phyloP scores from a whole-genome alignment of 225 moss, liverwort and hornwort species.

The Takakia lepidozioides region DNA sequence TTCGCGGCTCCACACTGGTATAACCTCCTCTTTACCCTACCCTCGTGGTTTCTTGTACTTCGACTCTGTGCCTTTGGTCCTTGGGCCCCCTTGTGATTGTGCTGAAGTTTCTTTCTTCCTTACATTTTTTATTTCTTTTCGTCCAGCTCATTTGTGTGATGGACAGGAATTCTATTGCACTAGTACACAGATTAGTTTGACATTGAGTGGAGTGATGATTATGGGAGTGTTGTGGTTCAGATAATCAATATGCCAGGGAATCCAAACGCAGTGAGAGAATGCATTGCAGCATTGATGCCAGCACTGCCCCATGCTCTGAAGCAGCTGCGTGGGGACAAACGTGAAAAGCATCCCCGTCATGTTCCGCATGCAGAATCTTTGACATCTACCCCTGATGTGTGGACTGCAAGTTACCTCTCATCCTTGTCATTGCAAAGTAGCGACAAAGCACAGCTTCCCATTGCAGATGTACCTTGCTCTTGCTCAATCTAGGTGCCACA shows the following conservation, averaged over 20 bases:
- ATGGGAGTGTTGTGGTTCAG: constrained; percentile 37
- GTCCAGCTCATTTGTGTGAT: too few relatives aligned
- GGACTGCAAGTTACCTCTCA: constrained; percentile 64
- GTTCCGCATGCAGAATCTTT: constrained; percentile 48
- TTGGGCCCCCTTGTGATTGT: too few relatives aligned
- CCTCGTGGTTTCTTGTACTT: too few relatives aligned
- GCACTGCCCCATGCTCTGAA: constrained; percentile 88
- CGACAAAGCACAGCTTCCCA: too few relatives aligned
- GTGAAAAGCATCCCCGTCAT: constrained; percentile 95
- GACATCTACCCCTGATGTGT: constrained; percentile 44
- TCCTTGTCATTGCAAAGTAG: constrained; percentile 19
- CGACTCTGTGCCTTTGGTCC: too few relatives aligned
- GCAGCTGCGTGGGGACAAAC: constrained; percentile 88
- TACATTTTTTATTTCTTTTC: too few relatives aligned
- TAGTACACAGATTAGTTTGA: not conserved
- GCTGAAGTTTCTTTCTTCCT: too few relatives aligned
- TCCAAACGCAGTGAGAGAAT: constrained; percentile 93
- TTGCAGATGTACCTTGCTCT: too few relatives aligned
- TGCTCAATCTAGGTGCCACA: too few relatives aligned
- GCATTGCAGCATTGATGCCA: constrained; percentile 80
- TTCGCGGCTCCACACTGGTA: constrained; percentile 93
- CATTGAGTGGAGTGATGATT: too few relatives aligned
- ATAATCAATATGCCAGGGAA: constrained; percentile 99
- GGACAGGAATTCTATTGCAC: too few relatives aligned
- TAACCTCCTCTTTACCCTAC: too few relatives aligned